Conservation (phyloP, 1,139 yeast species). For the Sugiyamaella castrensis region DNA sequence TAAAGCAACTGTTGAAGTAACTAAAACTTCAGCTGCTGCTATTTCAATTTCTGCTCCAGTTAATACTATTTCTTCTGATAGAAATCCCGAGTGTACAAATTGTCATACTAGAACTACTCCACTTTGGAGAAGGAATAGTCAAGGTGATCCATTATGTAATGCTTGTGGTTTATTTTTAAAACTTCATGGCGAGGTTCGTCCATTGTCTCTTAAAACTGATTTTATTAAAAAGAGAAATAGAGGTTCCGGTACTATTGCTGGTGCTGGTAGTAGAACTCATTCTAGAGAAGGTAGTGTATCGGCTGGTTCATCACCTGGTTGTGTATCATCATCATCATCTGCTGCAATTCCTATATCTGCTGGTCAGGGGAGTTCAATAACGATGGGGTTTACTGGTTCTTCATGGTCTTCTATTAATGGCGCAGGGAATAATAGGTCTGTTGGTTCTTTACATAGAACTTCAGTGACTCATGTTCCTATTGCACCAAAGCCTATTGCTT, state of each 20-base stretch:
- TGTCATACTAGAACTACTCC: slow-evolving; percentile 95
- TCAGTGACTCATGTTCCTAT: slow-evolving; percentile 25
- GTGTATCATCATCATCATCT: slow-evolving; percentile 2
- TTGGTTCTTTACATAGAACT: slow-evolving; percentile 10
- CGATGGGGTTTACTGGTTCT: background rate
- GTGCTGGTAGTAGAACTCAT: background rate
- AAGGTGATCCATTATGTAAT: slow-evolving; percentile 89
- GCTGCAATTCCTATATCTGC: slow-evolving; percentile 15
- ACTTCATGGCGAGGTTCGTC: slow-evolving; percentile 91
- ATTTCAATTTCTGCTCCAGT: no score
- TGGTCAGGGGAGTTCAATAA: background rate
- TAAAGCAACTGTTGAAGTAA: slow-evolving; percentile 3
- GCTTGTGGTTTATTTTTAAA: slow-evolving; percentile 93
- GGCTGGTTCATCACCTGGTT: slow-evolving; percentile 3
- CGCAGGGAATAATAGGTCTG: background rate
- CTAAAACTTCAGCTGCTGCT: slow-evolving; percentile 8
- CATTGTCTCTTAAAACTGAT: slow-evolving; percentile 85
- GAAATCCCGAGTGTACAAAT: slow-evolving; percentile 58
- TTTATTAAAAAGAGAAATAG: slow-evolving; percentile 76
- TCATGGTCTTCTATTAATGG: slow-evolving; percentile 1
- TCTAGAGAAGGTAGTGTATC: slow-evolving; percentile 12
- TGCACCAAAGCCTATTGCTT: slow-evolving; percentile 31
- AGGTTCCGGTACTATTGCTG: slow-evolving; percentile 12
- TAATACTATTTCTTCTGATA: no score
- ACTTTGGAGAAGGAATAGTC: slow-evolving; percentile 89